These are phyloP conservation scores for Fusarium napiforme DNA, from an alignment of 2,329 filamentous ascomycete species.

Conservation along the genomic window DNA sequence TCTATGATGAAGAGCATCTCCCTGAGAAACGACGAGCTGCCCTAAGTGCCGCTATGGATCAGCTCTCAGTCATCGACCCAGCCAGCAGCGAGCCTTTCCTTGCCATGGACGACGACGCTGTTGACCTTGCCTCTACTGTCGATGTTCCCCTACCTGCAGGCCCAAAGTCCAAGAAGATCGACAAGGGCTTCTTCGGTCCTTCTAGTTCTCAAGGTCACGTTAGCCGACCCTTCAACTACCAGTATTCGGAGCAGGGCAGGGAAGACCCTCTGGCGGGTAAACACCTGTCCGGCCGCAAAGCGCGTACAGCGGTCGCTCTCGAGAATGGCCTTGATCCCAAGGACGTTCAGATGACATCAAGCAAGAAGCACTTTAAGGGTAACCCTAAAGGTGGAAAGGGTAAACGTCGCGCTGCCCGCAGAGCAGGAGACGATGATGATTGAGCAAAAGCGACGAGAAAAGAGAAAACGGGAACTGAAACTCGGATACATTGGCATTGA, in stretches of 20 bases:
- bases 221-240: conserved; percentile 86
- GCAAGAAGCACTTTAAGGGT: conserved; percentile 97
- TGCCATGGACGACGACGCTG: conserved; percentile 47
- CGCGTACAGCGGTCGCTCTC: conserved; percentile 80
- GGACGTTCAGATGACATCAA: conserved; percentile 72
- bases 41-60: conserved; percentile 63
- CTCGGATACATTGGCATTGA: conserved; percentile 40
- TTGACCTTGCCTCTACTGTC: conserved; percentile 51
- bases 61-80: conserved; percentile 54
- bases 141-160: conserved; percentile 69
- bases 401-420: conserved; percentile 50
- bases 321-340: conserved; percentile 87
- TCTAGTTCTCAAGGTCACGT: conserved; percentile 73
- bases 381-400: conserved; percentile 70
- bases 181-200: conserved; percentile 88
- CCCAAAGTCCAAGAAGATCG: conserved; percentile 79
- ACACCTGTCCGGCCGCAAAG: conserved; percentile 83
- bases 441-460: conserved; percentile 53
- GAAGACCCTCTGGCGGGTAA: conserved; percentile 60
- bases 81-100: conserved; percentile 38
- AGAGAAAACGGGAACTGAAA: conserved; percentile 59
- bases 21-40: conserved; percentile 81
- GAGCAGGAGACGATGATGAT: conserved; percentile 35
- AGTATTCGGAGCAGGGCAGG: conserved; percentile 85
- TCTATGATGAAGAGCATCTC: conserved; percentile 85